A percentile compares a stretch with the other conserved stretches of the same genome.
Conservation (phyloP, 2,329 filamentous ascomycete genomes). For the Alternaria gaisen region DNA sequence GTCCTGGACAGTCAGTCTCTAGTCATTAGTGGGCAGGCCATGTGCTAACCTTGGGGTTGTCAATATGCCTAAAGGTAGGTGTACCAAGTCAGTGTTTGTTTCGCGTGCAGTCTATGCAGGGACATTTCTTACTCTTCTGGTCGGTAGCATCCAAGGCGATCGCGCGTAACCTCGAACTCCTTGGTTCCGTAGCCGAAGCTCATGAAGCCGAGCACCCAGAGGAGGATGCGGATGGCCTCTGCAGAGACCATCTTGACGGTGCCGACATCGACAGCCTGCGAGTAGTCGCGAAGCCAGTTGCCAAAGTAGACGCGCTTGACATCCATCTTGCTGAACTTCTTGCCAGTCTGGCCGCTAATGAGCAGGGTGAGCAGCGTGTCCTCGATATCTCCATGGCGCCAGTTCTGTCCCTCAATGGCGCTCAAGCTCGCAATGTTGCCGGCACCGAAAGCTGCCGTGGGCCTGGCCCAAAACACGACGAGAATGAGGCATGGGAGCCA, state of each 20-base stretch:
- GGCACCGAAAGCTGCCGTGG: slow-evolving; percentile 81
- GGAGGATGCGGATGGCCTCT: slow-evolving; percentile 87
- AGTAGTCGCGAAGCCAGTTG: slow-evolving; percentile 95
- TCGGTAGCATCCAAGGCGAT: slow-evolving; percentile 81
- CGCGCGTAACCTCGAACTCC: slow-evolving; percentile 84
- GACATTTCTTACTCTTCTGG: slow-evolving; percentile 57
- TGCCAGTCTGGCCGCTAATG: slow-evolving; percentile 70
- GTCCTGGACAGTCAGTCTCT: slow-evolving; percentile 55
- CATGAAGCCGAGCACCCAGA: slow-evolving; percentile 90
- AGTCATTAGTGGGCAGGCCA: too few relatives aligned
- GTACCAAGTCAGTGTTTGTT: too few relatives aligned
- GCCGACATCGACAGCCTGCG: slow-evolving; percentile 91
- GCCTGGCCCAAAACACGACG: slow-evolving; percentile 73
- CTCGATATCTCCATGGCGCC: slow-evolving; percentile 77
- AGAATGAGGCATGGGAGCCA: slow-evolving; percentile 54
- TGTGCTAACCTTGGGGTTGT: slow-evolving; percentile 67
- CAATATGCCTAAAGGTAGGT: slow-evolving; percentile 65
- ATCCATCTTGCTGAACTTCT: slow-evolving; percentile 88
- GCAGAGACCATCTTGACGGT: slow-evolving; percentile 90
- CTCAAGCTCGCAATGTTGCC: slow-evolving; percentile 87
- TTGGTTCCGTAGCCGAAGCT: slow-evolving; percentile 83
- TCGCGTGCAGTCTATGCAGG: too few relatives aligned
- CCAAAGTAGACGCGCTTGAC: slow-evolving; percentile 94
- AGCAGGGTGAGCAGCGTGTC: slow-evolving; percentile 81
- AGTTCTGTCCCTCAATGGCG: slow-evolving; percentile 85